Conservation (phyloP, 441 rosid genomes). For the Bocquillonia castaneifolia region DNA sequence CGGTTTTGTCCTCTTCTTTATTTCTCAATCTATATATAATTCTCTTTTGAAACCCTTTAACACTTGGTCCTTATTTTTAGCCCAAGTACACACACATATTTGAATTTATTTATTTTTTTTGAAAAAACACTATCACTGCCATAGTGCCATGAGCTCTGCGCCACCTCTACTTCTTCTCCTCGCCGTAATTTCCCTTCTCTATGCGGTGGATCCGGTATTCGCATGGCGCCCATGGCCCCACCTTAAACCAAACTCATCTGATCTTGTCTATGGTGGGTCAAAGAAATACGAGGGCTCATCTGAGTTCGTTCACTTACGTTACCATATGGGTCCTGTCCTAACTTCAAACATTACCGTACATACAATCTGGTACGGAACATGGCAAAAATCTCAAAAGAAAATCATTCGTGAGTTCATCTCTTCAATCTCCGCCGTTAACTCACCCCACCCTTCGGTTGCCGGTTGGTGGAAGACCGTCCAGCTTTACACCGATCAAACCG, state of each 20-base stretch:
- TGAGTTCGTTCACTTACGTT: constrained; percentile 71
- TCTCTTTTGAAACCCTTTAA: background rate
- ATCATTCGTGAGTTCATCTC: constrained; percentile 80
- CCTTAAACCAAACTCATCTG: constrained; percentile 45
- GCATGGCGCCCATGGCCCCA: constrained; percentile 85
- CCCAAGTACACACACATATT: too few relatives aligned
- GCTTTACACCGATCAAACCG: constrained; percentile 87
- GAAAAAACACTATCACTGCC: background rate
- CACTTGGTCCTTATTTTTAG: background rate
- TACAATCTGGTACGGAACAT: constrained; percentile 88
- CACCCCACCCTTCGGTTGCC: constrained; percentile 65
- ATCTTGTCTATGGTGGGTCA: constrained; percentile 43
- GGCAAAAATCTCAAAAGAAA: constrained; percentile 69
- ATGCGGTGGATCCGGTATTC: constrained; percentile 20
- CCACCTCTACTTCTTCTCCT: constrained; percentile 27
- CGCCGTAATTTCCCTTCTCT: constrained; percentile 31
- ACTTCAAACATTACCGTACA: constrained; percentile 79
- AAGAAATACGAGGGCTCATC: constrained; percentile 98
- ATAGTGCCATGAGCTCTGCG: constrained; percentile 36
- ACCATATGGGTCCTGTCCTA: constrained; percentile 97
- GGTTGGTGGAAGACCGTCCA: constrained; percentile 94
- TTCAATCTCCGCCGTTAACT: constrained; percentile 59
- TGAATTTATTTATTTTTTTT: too few relatives aligned
- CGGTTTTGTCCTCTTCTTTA: constrained; percentile 1
- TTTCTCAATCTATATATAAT: constrained; percentile 15